Base-by-base conservation (phyloP, 2,329 filamentous ascomycete species). In the Trichoderma afroharzianum region DNA sequence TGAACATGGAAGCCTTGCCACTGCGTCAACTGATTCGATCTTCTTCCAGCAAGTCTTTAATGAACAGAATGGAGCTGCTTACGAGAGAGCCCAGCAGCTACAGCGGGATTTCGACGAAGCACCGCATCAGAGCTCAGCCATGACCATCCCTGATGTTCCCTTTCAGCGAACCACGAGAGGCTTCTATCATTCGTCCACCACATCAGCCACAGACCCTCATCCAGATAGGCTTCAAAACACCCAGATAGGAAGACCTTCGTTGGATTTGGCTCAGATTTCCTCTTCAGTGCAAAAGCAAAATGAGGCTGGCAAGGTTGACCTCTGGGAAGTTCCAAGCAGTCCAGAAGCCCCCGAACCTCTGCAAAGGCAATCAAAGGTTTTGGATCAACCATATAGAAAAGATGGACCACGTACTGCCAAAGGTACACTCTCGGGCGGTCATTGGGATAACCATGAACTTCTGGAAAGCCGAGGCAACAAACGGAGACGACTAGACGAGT, bases 1-100 rank as follows among this genome's bases (percentile, higher is more conserved):
- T 11, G 77, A 77, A 15, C 72, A 70, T 68, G 72, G 73, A 74
- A 79, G 78, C 71, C 74, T 76, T 69, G 76, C 76, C 47, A 81
- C 81, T 7, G 79, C 76, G 26, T 87, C 85, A 18, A 87, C 86
- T 1, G 84, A 87, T 71, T 80, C 82, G 1, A 81, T 79, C 0
- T 84, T 86, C 73, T 87, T 87, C 73, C 82, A 82, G 61, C 80
- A 78, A 63, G 75, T 87, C 11, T 87, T 85, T 71, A 79, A 85
- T 26, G 83, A 86, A 62, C 84, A 87, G 74, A 80, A 81, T 50
- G 78, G 79, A 39, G 79, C 80, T 26, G 76, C 77, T 18, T 72
- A 71, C 30, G 74, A 76, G 58, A 73, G 76, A 58, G 71, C 72
- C 24, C 71, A 73, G 66, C 74, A 63, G 4, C 26, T 72, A 24